A percentile compares a stretch with the other conserved stretches of the same genome.
Conservation (phyloP, 805 yeast species). For the Komagataella mondaviorum region DNA sequence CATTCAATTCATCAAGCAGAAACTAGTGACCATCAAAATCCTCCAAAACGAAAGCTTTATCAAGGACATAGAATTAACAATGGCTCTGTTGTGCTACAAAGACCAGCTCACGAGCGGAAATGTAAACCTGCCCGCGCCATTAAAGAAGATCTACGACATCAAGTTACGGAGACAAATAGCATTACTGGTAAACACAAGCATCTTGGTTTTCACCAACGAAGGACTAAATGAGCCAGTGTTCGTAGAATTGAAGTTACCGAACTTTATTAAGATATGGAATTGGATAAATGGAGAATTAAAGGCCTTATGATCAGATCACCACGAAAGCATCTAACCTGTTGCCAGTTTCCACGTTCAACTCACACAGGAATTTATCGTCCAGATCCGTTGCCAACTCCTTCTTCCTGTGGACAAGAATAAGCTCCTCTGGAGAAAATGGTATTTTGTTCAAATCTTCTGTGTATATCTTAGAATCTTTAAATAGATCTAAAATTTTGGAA, state of each 20-base stretch:
- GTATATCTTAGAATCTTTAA: slow-evolving; percentile 28
- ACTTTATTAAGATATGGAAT: slow-evolving; percentile 12
- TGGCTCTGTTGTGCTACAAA: slow-evolving; percentile 61
- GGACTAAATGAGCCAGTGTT: slow-evolving; percentile 8
- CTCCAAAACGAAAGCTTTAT: slow-evolving; percentile 37
- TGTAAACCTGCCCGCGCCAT: slow-evolving; percentile 36
- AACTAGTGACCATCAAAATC: slow-evolving; percentile 19
- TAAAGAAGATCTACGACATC: slow-evolving; percentile 43
- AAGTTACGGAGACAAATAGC: slow-evolving; percentile 55
- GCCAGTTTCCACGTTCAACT: slow-evolving; percentile 42
- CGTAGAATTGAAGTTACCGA: not conserved
- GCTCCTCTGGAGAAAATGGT: slow-evolving; percentile 13
- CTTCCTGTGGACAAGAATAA: slow-evolving; percentile 20
- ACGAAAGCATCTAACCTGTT: slow-evolving; percentile 21
- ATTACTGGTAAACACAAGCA: slow-evolving; percentile 53
- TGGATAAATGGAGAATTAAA: slow-evolving; percentile 10
- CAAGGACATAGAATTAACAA: slow-evolving; percentile 65
- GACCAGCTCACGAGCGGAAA: slow-evolving; percentile 12
- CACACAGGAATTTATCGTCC: slow-evolving; percentile 35
- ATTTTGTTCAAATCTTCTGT: slow-evolving; percentile 8
- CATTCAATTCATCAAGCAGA: slow-evolving; percentile 45
- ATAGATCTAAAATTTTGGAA: slow-evolving; percentile 37
- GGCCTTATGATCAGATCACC: not conserved
- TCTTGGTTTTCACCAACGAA: slow-evolving; percentile 23
- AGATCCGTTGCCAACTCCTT: slow-evolving; percentile 15